phyloP scores from a whole-genome alignment of 2,329 filamentous ascomycete species.

The Cytospora piceicola region DNA sequence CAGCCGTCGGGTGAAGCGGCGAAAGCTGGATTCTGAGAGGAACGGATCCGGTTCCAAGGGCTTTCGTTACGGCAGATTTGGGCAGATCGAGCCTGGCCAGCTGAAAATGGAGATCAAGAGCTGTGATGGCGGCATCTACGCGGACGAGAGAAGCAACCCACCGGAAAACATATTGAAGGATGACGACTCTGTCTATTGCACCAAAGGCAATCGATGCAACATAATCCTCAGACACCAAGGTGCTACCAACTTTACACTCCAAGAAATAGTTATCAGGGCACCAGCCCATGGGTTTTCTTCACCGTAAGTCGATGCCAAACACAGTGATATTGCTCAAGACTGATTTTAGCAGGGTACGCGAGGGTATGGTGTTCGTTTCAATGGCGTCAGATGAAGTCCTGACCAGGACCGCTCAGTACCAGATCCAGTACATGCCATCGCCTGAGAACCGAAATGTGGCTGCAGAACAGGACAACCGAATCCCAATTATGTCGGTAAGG shows the following conservation, averaged over 20 bases:
- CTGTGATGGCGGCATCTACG: constrained; percentile 80
- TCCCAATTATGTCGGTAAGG: constrained; percentile 54
- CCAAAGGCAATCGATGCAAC: constrained; percentile 84
- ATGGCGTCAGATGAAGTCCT: constrained; percentile 82
- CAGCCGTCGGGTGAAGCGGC: constrained; percentile 64
- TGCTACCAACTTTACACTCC: constrained; percentile 77
- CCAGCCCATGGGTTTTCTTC: constrained; percentile 81
- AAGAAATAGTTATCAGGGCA: constrained; percentile 86
- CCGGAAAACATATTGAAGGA: constrained; percentile 83
- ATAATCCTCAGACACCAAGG: constrained; percentile 82
- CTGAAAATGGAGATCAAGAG: constrained; percentile 86
- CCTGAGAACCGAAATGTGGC: constrained; percentile 34
- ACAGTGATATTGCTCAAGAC: constrained; percentile 2
- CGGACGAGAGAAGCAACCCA: constrained; percentile 65
- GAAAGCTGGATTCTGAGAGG: constrained; percentile 70
- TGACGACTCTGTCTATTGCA: constrained; percentile 82
- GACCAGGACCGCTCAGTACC: constrained; percentile 72
- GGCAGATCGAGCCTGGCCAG: constrained; percentile 81
- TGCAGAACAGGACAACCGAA: constrained; percentile 28
- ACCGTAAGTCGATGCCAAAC: constrained; percentile 64
- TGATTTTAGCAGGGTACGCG: constrained; percentile 67
- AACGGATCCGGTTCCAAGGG: constrained; percentile 53
- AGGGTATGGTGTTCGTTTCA: constrained; percentile 89
- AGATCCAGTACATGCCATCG: constrained; percentile 64
- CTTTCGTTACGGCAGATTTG: constrained; percentile 83